phyloP scores from a whole-genome alignment of 331 rosid species.

The Rosa hybrid region DNA sequence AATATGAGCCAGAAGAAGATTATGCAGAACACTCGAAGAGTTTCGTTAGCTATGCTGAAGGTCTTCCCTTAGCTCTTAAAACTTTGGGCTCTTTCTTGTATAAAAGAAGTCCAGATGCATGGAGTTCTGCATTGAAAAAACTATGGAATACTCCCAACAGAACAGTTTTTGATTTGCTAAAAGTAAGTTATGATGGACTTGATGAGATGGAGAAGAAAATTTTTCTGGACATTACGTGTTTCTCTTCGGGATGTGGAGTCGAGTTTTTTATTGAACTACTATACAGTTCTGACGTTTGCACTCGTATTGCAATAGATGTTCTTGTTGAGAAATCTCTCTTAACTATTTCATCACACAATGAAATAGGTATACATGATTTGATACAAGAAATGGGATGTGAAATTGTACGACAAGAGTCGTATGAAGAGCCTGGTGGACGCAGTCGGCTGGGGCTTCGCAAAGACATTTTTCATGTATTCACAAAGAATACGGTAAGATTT shows the following conservation, averaged over 20 bases:
- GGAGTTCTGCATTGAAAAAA: background rate
- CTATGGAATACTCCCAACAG: background rate
- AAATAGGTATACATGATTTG: too few species aligned
- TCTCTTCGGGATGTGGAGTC: background rate
- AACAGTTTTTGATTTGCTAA: background rate
- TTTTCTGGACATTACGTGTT: conserved; percentile 12
- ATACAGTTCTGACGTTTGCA: background rate
- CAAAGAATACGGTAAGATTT: too few species aligned
- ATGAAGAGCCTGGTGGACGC: too few species aligned
- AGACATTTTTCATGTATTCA: too few species aligned
- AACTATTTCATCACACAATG: background rate
- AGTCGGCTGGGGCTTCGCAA: too few species aligned
- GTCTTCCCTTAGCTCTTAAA: conserved; percentile 20
- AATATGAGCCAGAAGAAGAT: background rate
- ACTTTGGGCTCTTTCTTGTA: background rate
- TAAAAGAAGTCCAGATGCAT: background rate
- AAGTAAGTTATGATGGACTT: conserved; percentile 12
- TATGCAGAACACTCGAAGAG: conserved; percentile 1
- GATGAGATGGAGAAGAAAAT: background rate
- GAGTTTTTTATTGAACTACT: background rate
- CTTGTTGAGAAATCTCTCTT: conserved; percentile 15
- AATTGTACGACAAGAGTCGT: too few species aligned
- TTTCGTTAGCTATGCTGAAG: conserved; percentile 9
- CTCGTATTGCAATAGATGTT: background rate
- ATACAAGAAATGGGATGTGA: too few species aligned